Percentiles rank a stretch among this genome's conserved stretches.
phyloP scores from a whole-genome alignment of 352 stramenopile genomes.

The Phytophthora tentaculata region DNA sequence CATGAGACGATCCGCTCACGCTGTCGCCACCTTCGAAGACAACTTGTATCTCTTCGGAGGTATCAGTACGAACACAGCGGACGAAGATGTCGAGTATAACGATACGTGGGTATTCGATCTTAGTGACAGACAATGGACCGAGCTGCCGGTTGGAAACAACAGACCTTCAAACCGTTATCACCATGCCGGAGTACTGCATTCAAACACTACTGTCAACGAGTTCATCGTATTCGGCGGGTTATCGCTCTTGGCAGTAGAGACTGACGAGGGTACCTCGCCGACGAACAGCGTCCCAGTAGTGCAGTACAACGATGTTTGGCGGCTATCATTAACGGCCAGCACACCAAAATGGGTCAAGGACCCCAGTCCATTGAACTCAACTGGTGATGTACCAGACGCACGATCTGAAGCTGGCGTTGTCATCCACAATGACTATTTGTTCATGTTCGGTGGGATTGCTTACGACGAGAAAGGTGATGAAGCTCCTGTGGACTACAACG shows the following conservation, averaged over 20 bases:
- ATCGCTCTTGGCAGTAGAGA: slow-evolving; percentile 37
- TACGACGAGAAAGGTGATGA: slow-evolving; percentile 56
- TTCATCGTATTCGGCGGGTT: slow-evolving; percentile 63
- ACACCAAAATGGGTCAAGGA: slow-evolving; percentile 51
- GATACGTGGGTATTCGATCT: slow-evolving; percentile 79
- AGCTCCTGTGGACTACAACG: slow-evolving; percentile 52
- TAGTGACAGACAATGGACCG: slow-evolving; percentile 36
- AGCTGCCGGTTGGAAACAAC: slow-evolving; percentile 27
- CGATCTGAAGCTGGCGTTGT: slow-evolving; percentile 62
- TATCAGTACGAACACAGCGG: slow-evolving; percentile 40
- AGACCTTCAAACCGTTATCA: slow-evolving; percentile 53
- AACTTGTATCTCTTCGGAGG: slow-evolving; percentile 70
- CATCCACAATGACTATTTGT: slow-evolving; percentile 53
- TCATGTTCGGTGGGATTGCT: slow-evolving; percentile 74
- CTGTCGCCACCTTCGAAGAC: slow-evolving; percentile 52
- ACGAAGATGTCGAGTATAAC: slow-evolving; percentile 67
- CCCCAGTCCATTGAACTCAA: slow-evolving; percentile 10
- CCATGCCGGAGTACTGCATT: slow-evolving; percentile 44
- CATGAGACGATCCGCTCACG: slow-evolving; percentile 62
- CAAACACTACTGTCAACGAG: slow-evolving; percentile 48
- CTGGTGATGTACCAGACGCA: slow-evolving; percentile 27
- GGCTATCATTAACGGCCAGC: slow-evolving; percentile 37
- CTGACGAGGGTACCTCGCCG: background rate
- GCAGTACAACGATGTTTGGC: slow-evolving; percentile 66
- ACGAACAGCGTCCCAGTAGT: slow-evolving; percentile 34